A percentile compares a stretch with the other conserved stretches of the same genome.
Conservation (phyloP, 2,329 filamentous ascomycete species). For the Arthrinium phaeospermum region DNA sequence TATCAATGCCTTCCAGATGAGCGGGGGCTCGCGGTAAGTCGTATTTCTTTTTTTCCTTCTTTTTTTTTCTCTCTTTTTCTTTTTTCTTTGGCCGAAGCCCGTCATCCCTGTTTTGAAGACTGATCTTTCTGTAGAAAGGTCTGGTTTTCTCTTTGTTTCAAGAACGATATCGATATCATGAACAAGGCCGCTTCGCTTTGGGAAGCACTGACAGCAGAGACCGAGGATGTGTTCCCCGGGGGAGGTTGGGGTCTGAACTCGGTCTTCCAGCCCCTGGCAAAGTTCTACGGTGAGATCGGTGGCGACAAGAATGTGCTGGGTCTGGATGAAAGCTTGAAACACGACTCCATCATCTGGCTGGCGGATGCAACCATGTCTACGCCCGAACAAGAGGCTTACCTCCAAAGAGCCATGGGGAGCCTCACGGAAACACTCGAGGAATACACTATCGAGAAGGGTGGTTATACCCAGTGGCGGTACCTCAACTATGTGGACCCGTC, state of each 20-base stretch:
- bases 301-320: not conserved
- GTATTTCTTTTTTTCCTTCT: too few relatives aligned
- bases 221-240: not conserved
- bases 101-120: not conserved
- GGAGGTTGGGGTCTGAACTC: not conserved
- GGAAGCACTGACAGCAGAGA: conserved; percentile 32
- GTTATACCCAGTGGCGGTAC: conserved; percentile 31
- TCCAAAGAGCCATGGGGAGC: not conserved
- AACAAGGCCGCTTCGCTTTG: conserved; percentile 44
- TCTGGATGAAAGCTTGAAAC: not conserved
- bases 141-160: not conserved
- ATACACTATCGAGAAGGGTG: not conserved
- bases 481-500: conserved; percentile 44
- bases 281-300: not conserved
- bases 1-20: not conserved
- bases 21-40: not conserved
- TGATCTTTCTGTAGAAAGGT: not conserved
- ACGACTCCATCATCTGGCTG: not conserved
- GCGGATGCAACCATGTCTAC: not conserved
- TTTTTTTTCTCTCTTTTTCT: too few relatives aligned
- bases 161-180: conserved; percentile 44
- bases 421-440: not conserved
- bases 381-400: not conserved
- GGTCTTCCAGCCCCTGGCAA: not conserved
- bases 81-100: not conserved